Evolutionary conservation across 768 basidiomycete species (phyloP), one percentile per base, ranked within the genome.

Genomic region (Kwoniella sp.): DNA sequence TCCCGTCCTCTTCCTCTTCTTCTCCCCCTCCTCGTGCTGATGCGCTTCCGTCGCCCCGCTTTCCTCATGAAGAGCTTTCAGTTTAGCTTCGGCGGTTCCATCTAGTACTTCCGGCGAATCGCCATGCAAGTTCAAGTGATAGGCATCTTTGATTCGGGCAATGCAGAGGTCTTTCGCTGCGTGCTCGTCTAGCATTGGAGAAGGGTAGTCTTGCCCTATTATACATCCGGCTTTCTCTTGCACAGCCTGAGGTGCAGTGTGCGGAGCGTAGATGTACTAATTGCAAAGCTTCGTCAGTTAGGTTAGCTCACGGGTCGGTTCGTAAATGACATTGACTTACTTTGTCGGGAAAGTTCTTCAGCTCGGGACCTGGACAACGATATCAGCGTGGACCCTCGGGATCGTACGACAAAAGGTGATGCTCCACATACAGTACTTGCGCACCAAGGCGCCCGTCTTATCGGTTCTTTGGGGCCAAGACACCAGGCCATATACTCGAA

Each of bases 301-400:
- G 41, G 41, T 9, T 23, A 41, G 17, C n/a, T 41, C 2, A 26
- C 38, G 25, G 22, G 20, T 3, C 23, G 17, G 17, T n/a, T 52
- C 20, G 13, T 37, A 26, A n/a, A 30, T 54, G n/a, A n/a, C n/a
- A n/a, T n/a, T n/a, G n/a, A n/a, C 67, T 52, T 28, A 78, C 79
- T 67, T 82, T 82, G 72, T 82, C 82, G 9, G 81, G 79, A n/a
- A 79, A 78, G 50, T 74, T 74, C 51, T 74, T 75, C n/a, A 82
- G 67, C 63, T 82, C 82, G 15, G 82, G 82, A 41, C 74, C 74
- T 75, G 50, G 0, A 30, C 8, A 20, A 9, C 17, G 20, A 8
- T 25, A 20, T 51, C 45, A 55, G 45, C 2, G 17, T 7, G 41
- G 4, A 45, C 8, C 9, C 17, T 3, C 3, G 11, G n/a, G n/a